Evolutionary conservation across 1,139 yeast species (phyloP).

Genomic region (Meyerozyma carpophila): DNA sequence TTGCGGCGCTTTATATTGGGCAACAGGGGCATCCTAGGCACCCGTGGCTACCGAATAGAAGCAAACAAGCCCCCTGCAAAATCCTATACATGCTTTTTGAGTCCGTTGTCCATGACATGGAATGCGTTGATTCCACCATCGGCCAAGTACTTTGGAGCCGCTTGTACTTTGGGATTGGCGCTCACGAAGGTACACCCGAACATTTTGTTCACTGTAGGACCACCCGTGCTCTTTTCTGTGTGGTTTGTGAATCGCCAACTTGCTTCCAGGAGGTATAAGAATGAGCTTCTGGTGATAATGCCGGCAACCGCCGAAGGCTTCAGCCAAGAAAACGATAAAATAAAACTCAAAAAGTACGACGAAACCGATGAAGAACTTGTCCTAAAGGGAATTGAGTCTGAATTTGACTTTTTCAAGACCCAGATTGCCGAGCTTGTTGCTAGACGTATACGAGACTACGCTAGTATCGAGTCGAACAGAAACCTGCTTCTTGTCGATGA

Average conservation of each 20-base stretch:
- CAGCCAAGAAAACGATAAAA: neutral
- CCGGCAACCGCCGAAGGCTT: neutral
- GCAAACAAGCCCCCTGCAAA: neutral
- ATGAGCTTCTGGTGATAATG: neutral
- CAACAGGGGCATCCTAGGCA: neutral
- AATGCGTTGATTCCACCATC: slow-evolving; percentile 6
- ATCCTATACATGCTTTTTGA: neutral
- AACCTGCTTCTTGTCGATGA: slow-evolving; percentile 7
- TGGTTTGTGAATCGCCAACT: slow-evolving; percentile 5
- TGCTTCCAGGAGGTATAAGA: neutral
- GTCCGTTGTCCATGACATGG: slow-evolving; percentile 7
- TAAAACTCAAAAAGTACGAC: slow-evolving; percentile 7
- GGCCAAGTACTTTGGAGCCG: slow-evolving; percentile 8
- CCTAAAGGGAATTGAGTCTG: slow-evolving; percentile 9
- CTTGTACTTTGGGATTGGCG: slow-evolving; percentile 6
- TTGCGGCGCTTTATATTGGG: neutral
- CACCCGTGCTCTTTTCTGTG: slow-evolving; percentile 7
- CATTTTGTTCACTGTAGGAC: slow-evolving; percentile 9
- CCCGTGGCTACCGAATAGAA: neutral
- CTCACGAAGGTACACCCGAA: slow-evolving; percentile 10
- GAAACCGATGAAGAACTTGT: slow-evolving; percentile 7
- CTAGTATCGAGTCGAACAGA: slow-evolving; percentile 1
- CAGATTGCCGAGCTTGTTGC: slow-evolving; percentile 7
- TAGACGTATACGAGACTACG: slow-evolving; percentile 7
- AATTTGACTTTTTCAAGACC: slow-evolving; percentile 9